A percentile compares a stretch with the other conserved stretches of the same genome.
Evolutionary conservation across 495 filamentous ascomycete species (phyloP).

Genomic region (Bacidia rubella): DNA sequence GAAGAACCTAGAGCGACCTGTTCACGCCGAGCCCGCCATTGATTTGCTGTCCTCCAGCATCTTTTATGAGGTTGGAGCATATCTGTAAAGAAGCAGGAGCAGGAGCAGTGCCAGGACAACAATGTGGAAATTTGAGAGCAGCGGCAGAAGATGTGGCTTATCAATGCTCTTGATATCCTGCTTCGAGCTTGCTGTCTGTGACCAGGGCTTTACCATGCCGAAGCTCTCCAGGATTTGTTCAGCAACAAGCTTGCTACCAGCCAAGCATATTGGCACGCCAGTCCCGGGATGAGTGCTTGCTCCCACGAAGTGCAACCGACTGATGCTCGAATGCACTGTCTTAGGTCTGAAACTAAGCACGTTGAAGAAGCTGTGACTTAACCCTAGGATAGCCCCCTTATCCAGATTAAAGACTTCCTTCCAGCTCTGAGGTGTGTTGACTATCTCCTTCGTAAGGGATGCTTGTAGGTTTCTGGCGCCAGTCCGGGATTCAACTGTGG

Average conservation of each 20-base stretch:
- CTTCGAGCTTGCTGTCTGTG: not conserved
- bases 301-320: constrained; percentile 49
- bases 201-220: constrained; percentile 18
- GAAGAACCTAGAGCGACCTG: too few species aligned
- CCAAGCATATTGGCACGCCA: constrained; percentile 55
- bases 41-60: too few species aligned
- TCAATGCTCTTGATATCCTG: constrained; percentile 16
- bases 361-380: constrained; percentile 58
- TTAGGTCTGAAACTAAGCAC: constrained; percentile 51
- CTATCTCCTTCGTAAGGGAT: constrained; percentile 40
- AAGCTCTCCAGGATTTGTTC: constrained; percentile 37
- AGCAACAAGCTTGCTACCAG: constrained; percentile 46
- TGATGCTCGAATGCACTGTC: constrained; percentile 36
- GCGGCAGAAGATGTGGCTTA: constrained; percentile 13
- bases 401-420: constrained; percentile 52
- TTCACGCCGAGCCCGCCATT: too few species aligned
- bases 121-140: constrained; percentile 20
- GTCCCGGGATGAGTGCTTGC: constrained; percentile 60
- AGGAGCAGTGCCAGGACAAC: constrained; percentile 11
- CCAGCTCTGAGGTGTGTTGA: constrained; percentile 52
- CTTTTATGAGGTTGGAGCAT: too few species aligned
- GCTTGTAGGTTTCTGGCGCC: constrained; percentile 29
- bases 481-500: constrained; percentile 41
- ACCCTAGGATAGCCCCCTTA: constrained; percentile 53
- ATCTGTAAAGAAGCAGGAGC: not conserved